Conservation (phyloP, 768 basidiomycete species). For the Glaciozyma antarctica region DNA sequence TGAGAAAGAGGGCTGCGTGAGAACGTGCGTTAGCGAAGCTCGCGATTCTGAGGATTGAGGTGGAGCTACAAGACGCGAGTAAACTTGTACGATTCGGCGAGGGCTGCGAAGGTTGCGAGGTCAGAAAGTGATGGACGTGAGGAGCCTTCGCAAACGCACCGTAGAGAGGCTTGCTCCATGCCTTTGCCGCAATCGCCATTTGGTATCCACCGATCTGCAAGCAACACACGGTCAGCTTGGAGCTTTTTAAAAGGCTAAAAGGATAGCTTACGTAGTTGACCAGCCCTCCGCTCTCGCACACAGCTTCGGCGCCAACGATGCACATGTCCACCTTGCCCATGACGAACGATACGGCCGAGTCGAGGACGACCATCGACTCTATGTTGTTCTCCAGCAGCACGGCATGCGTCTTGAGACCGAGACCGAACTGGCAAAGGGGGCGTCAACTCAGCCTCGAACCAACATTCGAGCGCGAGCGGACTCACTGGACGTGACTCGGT, state of each 20-base stretch:
- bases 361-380: conserved; percentile 86
- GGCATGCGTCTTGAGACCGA: conserved; percentile 81
- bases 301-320: conserved; percentile 93
- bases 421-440: conserved; percentile 29
- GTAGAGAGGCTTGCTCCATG: conserved; percentile 90
- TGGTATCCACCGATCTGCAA: conserved; percentile 75
- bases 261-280: conserved; percentile 53
- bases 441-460: background rate
- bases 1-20: conserved; percentile 52
- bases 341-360: conserved; percentile 91
- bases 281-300: conserved; percentile 89
- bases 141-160: conserved; percentile 43
- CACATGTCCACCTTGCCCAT: conserved; percentile 77
- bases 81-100: conserved; percentile 71
- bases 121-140: conserved; percentile 65
- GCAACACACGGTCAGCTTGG: conserved; percentile 33
- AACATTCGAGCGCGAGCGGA: conserved; percentile 41
- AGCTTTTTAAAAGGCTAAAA: background rate
- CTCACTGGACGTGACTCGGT: conserved; percentile 85
- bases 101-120: background rate
- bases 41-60: background rate
- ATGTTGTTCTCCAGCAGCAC: conserved; percentile 78
- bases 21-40: background rate
- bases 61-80: conserved; percentile 63
- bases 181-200: conserved; percentile 91